Conservation (phyloP, 225 moss, liverwort and hornwort species). For the Bryum argenteum region DNA sequence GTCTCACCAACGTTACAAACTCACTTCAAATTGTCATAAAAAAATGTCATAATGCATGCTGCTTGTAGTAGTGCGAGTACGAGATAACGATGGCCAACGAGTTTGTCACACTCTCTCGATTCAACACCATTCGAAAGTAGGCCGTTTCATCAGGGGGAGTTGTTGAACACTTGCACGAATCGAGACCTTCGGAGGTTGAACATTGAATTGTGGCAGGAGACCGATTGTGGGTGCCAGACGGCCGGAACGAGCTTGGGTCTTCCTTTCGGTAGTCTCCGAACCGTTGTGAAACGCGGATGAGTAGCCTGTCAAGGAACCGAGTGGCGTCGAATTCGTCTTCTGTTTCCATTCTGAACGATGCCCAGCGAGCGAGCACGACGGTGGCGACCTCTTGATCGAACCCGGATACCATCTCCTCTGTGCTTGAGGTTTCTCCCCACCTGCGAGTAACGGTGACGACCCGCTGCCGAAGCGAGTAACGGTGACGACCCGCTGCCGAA, state of each 20-base stretch:
- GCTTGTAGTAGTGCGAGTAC: too few relatives aligned
- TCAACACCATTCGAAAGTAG: constrained; percentile 97
- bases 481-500: constrained; percentile 82
- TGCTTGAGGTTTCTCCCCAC: constrained; percentile 76
- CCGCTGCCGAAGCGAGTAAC: constrained; percentile 73
- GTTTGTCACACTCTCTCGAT: constrained; percentile 91
- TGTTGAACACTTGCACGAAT: constrained; percentile 98
- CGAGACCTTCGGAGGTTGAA: constrained; percentile 95
- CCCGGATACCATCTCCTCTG: constrained; percentile 79
- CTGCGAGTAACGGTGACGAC: constrained; percentile 82
- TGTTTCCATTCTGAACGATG: constrained; percentile 93
- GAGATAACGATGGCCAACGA: constrained; percentile 96
- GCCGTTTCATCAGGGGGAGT: constrained; percentile 99
- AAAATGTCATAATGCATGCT: too few relatives aligned
- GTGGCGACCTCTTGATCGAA: constrained; percentile 98
- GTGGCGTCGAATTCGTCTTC: constrained; percentile 96
- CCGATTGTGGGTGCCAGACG: constrained; percentile 80
- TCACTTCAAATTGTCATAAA: too few relatives aligned
- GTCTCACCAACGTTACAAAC: too few relatives aligned
- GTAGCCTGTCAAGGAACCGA: constrained; percentile 89
- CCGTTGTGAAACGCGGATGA: constrained; percentile 86
- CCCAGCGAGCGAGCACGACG: constrained; percentile 80
- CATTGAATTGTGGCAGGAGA: constrained; percentile 98
- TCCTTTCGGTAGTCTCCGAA: constrained; percentile 98
- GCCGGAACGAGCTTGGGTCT: constrained; percentile 84